A percentile compares a stretch with the other conserved stretches of the same genome.
Evolutionary conservation across 306 rosid genomes (phyloP).

Genomic region (Benincasa hispida): DNA sequence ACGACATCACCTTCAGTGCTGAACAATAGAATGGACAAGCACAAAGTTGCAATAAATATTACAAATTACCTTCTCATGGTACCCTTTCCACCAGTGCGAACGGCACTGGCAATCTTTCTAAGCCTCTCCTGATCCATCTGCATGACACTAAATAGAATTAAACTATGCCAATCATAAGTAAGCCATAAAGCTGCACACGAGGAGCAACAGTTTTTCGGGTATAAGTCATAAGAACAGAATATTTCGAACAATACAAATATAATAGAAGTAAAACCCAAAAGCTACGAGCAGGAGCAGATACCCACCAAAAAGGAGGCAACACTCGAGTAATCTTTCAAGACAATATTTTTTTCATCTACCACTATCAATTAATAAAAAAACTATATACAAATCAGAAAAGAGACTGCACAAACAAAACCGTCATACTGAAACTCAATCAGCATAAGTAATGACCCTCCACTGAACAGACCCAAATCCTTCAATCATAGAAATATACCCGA

Average conservation of each 20-base stretch:
- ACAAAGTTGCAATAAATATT: not conserved
- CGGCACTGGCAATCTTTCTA: conserved; percentile 92
- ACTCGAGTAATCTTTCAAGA: not conserved
- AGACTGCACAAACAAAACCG: not conserved
- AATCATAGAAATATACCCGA: not conserved
- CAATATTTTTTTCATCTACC: not conserved
- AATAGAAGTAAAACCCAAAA: not conserved
- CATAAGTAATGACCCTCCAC: not conserved
- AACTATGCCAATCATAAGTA: not conserved
- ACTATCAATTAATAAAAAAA: not conserved
- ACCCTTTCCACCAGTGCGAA: conserved; percentile 95
- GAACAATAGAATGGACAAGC: not conserved
- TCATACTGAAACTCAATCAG: not conserved
- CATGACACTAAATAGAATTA: not conserved
- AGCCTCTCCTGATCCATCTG: conserved; percentile 86
- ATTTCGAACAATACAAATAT: not conserved
- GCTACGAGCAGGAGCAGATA: not conserved
- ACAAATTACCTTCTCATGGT: conserved; percentile 60
- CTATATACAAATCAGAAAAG: not conserved
- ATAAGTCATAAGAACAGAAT: not conserved
- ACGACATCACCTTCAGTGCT: not conserved
- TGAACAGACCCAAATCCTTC: not conserved
- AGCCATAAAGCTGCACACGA: not conserved
- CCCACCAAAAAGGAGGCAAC: not conserved
- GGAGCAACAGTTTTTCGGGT: not conserved